phyloP scores from a whole-genome alignment of 139 green algal species.

The Tetradesmus lagerheimii region DNA sequence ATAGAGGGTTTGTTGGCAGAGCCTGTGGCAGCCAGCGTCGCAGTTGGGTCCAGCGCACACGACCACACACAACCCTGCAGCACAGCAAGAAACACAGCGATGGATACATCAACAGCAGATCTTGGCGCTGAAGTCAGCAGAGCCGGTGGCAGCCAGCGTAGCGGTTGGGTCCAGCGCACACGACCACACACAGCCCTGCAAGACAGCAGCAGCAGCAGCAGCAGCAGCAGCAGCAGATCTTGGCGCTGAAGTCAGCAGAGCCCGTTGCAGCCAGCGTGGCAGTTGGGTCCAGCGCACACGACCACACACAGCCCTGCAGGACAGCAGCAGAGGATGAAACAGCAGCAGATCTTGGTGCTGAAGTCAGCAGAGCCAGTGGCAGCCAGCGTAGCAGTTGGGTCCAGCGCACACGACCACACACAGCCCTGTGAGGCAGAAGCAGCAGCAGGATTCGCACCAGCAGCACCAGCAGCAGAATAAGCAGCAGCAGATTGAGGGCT shows the following conservation, averaged over 20 bases:
- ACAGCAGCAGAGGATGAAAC: constrained; percentile 71
- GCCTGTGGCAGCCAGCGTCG: constrained; percentile 90
- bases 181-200: constrained; percentile 87
- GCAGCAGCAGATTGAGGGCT: neutral
- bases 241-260: constrained; percentile 95
- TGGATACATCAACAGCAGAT: constrained; percentile 91
- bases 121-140: constrained; percentile 94
- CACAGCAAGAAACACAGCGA: constrained; percentile 57
- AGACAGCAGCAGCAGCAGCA: constrained; percentile 11
- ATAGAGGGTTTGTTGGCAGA: constrained; percentile 86
- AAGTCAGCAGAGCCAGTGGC: constrained; percentile 97
- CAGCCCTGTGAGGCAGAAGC: constrained; percentile 4
- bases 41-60: constrained; percentile 87
- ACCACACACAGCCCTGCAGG: constrained; percentile 86
- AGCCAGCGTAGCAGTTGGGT: constrained; percentile 86
- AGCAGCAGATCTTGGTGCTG: constrained; percentile 92
- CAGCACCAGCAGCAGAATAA: neutral
- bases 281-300: constrained; percentile 85
- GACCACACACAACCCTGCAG: constrained; percentile 95
- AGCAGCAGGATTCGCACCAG: neutral
- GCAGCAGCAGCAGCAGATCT: constrained; percentile 92
- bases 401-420: constrained; percentile 95
- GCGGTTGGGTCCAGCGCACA: constrained; percentile 90
- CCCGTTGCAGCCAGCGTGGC: constrained; percentile 92
- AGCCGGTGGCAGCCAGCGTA: constrained; percentile 90